Evolutionary conservation across 352 stramenopile species (phyloP), one percentile per base, ranked within the genome.

Genomic region (Phytopythium boreale): DNA sequence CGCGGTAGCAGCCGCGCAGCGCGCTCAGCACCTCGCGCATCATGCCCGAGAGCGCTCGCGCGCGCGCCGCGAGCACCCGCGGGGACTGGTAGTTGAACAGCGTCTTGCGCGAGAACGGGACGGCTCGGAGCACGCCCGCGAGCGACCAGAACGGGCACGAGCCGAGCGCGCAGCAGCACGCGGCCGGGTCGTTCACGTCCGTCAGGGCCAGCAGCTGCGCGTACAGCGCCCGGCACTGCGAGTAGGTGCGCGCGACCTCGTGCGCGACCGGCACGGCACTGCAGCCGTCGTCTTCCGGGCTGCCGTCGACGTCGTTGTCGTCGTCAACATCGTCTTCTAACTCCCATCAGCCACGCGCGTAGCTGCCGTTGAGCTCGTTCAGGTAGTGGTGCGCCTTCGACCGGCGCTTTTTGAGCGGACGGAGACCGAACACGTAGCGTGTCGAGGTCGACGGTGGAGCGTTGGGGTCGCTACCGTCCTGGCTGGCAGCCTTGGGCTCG

Each of bases 131-230:
- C 12, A 84, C 44, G 1, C 63, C 56, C 37, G 73, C 73, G 29
- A 90, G 72, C 26, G 77, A 84, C 76, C 79, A 84, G 67, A 88
- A 88, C 11, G 79, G 79, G 55, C 82, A 90, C 62, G 77, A 75
- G 8, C 75, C 74, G 29, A 86, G 56, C 7, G 77, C 69, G 49
- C 82, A 88, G 57, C 65, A 75, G 58, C 82, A 90, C 37, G 76
- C 74, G 1, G 60, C 64, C 9, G 63, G 62, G 56, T 82, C 67
- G 22, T 68, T 70, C 56, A 72, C 77, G 67, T 86, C 63, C 6
- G 79, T 88, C 24, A 80, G 61, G 10, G 57, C 47, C 22, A 71
- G 70, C 39, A 90, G 66, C 43, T 76, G 57, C 24, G 59, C 59
- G 61, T 85, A 90, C 20, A 90, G 61, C 29, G 43, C 27, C 5